A percentile compares a stretch with the other conserved stretches of the same genome.
These are phyloP conservation scores for Schwanniomyces yamadae DNA, from an alignment of 805 yeast genomes.

Conservation along the genomic window DNA sequence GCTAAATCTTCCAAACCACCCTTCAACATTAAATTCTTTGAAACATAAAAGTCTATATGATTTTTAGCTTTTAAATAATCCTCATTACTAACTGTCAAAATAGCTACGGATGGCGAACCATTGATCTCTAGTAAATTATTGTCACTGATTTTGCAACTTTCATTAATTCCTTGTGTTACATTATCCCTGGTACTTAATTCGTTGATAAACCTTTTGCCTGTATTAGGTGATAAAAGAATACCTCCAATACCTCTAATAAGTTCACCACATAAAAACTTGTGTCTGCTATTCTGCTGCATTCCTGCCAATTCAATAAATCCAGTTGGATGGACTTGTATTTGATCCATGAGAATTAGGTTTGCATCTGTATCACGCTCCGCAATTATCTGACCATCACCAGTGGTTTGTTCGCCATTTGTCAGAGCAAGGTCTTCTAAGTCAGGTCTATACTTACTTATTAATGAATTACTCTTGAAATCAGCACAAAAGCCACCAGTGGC, in stretches of 20 bases:
- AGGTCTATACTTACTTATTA: conserved; percentile 45
- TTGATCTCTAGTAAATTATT: conserved; percentile 8
- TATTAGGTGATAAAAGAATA: conserved; percentile 42
- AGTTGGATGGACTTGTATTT: conserved; percentile 62
- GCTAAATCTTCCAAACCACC: conserved; percentile 15
- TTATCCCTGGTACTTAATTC: conserved; percentile 54
- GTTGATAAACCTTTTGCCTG: conserved; percentile 52
- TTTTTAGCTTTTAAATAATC: conserved; percentile 45
- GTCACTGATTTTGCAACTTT: conserved; percentile 19
- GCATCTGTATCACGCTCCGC: conserved; percentile 46
- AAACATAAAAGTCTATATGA: conserved; percentile 52
- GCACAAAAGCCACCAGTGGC: conserved; percentile 63
- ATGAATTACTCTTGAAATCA: conserved; percentile 31
- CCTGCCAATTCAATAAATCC: conserved; percentile 47
- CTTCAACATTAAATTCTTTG: conserved; percentile 23
- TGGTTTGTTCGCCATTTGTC: conserved; percentile 54
- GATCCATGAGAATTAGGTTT: conserved; percentile 54
- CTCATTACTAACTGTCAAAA: conserved; percentile 38
- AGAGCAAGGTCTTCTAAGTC: conserved; percentile 48
- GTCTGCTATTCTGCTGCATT: conserved; percentile 35
- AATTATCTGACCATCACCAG: conserved; percentile 60
- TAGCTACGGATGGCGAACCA: conserved; percentile 15
- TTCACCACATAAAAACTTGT: conserved; percentile 62
- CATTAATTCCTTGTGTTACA: conserved; percentile 45
- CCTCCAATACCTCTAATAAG: conserved; percentile 62